Evolutionary conservation across 2,329 filamentous ascomycete species (phyloP).

Genomic region (Drechslera avenae): DNA sequence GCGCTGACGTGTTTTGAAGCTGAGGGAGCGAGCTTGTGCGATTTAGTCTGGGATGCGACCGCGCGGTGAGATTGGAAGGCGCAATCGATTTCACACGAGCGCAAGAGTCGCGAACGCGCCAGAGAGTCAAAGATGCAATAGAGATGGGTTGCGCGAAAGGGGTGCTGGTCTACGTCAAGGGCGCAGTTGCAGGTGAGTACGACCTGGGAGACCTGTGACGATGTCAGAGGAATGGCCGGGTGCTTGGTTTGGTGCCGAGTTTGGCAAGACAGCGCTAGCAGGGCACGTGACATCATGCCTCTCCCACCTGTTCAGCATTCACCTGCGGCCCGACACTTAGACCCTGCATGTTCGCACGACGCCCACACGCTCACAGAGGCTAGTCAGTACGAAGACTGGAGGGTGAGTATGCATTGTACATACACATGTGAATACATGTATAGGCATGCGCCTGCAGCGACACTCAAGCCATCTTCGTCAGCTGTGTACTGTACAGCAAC

Average conservation of each 20-base stretch:
- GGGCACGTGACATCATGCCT: constrained; percentile 21
- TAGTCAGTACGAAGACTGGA: too few relatives aligned
- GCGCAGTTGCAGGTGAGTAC: constrained; percentile 28
- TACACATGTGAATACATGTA: too few relatives aligned
- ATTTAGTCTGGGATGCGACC: constrained; percentile 35
- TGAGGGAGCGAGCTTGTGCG: constrained; percentile 25
- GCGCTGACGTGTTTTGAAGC: constrained; percentile 29
- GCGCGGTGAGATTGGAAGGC: constrained; percentile 26
- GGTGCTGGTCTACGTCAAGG: constrained; percentile 28
- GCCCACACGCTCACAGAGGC: too few relatives aligned
- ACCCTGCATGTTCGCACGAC: too few relatives aligned
- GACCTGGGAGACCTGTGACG: constrained; percentile 13
- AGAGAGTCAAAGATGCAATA: constrained; percentile 19
- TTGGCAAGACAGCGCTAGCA: constrained; percentile 17
- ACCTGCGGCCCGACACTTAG: too few relatives aligned
- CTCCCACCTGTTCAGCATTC: neutral
- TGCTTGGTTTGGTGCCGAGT: constrained; percentile 17
- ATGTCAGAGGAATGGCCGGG: constrained; percentile 10
- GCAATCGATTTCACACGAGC: constrained; percentile 25
- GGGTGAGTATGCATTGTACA: too few relatives aligned
- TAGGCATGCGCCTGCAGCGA: too few relatives aligned
- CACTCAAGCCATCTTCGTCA: too few relatives aligned
- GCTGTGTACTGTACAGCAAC: too few relatives aligned
- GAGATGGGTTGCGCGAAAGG: constrained; percentile 21
- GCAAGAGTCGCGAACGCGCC: constrained; percentile 26